Evolutionary conservation across 108 stramenopile species (phyloP).

Genomic region (Cyclotella atomus): DNA sequence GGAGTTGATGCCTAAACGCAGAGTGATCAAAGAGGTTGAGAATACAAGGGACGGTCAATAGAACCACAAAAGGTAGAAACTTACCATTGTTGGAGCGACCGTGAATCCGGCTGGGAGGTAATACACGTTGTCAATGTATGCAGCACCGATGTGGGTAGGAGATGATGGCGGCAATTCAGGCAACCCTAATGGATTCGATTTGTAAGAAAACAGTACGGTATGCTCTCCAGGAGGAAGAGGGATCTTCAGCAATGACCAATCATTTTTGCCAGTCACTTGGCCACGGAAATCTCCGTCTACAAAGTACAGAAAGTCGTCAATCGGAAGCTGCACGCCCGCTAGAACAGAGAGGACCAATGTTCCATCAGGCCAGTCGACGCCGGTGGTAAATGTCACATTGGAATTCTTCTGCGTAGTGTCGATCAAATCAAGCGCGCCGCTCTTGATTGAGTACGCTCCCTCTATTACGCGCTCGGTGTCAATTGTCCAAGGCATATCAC

Average conservation of each 20-base stretch:
- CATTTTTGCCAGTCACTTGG: neutral
- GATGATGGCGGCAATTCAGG: constrained; percentile 21
- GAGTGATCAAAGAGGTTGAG: too few species aligned
- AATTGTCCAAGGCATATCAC: constrained; percentile 27
- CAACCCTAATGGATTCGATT: constrained; percentile 12
- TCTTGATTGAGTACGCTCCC: constrained; percentile 41
- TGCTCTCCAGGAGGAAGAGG: constrained; percentile 21
- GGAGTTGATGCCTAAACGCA: too few species aligned
- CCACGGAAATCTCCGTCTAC: constrained; percentile 29
- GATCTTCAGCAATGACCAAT: neutral
- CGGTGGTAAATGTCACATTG: constrained; percentile 29
- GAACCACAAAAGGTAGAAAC: too few species aligned
- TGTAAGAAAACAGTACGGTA: constrained; percentile 26
- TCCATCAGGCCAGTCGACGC: constrained; percentile 21
- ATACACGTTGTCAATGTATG: constrained; percentile 35
- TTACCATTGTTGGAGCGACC: constrained; percentile 3
- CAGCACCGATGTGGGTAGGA: constrained; percentile 15
- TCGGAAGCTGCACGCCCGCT: constrained; percentile 17
- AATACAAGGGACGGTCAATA: too few species aligned
- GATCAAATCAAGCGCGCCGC: constrained; percentile 8
- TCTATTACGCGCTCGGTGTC: constrained; percentile 18
- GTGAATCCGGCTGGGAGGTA: constrained; percentile 10
- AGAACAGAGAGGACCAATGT: constrained; percentile 13
- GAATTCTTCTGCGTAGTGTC: constrained; percentile 17
- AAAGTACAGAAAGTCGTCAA: constrained; percentile 27